phyloP scores from a whole-genome alignment of 2,329 filamentous ascomycete genomes.

The Cladosporium sp. region DNA sequence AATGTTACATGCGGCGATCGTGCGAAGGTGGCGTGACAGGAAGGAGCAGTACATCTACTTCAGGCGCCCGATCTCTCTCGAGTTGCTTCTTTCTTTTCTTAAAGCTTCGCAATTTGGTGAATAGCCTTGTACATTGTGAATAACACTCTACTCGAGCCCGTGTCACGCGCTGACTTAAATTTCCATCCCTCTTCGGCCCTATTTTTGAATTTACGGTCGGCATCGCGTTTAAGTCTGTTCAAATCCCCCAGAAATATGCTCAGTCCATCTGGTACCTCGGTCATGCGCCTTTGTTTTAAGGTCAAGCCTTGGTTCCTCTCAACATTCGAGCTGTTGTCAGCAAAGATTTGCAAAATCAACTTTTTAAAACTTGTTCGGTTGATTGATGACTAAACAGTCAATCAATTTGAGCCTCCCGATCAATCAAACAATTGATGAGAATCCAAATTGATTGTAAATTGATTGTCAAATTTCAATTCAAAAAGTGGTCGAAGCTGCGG shows the following conservation, averaged over 20 bases:
- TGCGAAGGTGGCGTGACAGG: too few species aligned
- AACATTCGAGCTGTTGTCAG: not conserved
- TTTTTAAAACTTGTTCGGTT: not conserved
- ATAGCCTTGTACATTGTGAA: too few species aligned
- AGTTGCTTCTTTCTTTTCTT: too few species aligned
- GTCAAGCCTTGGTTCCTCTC: not conserved
- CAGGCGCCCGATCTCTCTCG: too few species aligned
- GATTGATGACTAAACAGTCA: not conserved
- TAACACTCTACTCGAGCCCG: too few species aligned
- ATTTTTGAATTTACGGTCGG: not conserved
- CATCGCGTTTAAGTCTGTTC: not conserved
- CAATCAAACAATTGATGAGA: not conserved
- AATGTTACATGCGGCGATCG: too few species aligned
- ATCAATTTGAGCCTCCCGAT: not conserved
- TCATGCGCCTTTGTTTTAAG: not conserved
- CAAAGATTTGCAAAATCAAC: not conserved
- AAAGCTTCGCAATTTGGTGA: too few species aligned
- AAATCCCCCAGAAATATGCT: not conserved
- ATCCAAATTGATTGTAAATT: not conserved
- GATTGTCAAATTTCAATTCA: not conserved
- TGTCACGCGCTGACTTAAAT: not conserved
- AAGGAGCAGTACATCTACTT: too few species aligned
- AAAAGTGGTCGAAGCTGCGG: not conserved
- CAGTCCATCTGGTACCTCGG: not conserved
- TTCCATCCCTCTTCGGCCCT: not conserved